Conservation (phyloP, 352 stramenopile genomes). For the Phytophthora colocasiae region DNA sequence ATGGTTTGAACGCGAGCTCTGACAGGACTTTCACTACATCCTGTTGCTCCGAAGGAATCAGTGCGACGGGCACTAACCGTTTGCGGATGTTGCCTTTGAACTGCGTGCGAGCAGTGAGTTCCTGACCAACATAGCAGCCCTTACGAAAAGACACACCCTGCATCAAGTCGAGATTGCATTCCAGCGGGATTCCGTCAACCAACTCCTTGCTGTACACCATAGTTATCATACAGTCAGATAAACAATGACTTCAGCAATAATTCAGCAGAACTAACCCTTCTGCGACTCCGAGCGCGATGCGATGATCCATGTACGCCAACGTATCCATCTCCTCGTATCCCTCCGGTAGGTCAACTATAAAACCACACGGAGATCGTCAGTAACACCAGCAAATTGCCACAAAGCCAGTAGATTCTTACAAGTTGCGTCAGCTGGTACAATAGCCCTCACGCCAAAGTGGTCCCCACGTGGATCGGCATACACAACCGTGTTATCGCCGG, state of each 20-base stretch:
- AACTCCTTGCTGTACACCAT: conserved; percentile 65
- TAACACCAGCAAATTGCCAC: conserved; percentile 3
- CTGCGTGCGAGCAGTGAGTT: conserved; percentile 94
- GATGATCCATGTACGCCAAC: conserved; percentile 62
- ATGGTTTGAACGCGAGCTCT: conserved; percentile 65
- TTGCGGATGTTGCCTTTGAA: conserved; percentile 92
- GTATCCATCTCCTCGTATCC: conserved; percentile 55
- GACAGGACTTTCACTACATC: conserved; percentile 62
- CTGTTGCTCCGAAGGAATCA: conserved; percentile 58
- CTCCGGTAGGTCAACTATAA: conserved; percentile 60
- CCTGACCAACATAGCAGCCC: conserved; percentile 96
- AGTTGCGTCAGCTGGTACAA: conserved; percentile 47
- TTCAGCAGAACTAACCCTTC: conserved; percentile 61
- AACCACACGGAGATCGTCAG: conserved; percentile 11
- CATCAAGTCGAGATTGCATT: conserved; percentile 94
- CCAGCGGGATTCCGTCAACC: conserved; percentile 88
- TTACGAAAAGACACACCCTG: conserved; percentile 93
- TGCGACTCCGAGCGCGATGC: conserved; percentile 70
- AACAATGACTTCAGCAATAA: conserved; percentile 3
- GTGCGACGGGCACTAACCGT: conserved; percentile 74
- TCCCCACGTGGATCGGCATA: conserved; percentile 71
- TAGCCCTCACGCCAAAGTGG: conserved; percentile 68
- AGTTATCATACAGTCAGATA: conserved; percentile 12
- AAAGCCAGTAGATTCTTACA: conserved; percentile 29
- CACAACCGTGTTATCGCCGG: conserved; percentile 44